phyloP scores from a whole-genome alignment of 2,329 filamentous ascomycete species.

The Calonectria ilicicola region DNA sequence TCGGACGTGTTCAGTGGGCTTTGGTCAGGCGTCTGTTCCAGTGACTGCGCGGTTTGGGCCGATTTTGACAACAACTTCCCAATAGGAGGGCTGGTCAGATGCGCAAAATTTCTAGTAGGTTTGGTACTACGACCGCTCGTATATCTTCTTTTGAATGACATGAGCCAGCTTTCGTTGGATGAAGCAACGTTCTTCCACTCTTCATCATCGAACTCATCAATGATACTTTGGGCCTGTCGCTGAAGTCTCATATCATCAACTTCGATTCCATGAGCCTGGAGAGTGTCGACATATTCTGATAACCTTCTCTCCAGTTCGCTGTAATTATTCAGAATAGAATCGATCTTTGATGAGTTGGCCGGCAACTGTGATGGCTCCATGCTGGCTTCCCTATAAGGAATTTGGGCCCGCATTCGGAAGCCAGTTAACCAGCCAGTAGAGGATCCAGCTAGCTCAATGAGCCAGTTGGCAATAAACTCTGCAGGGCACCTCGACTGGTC shows the following conservation, averaged over 20 bases:
- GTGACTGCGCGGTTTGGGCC: background rate
- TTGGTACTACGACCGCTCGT: background rate
- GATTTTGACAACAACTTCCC: background rate
- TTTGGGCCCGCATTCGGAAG: background rate
- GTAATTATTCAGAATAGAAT: constrained; percentile 13
- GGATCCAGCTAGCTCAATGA: constrained; percentile 4
- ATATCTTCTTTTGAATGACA: constrained; percentile 12
- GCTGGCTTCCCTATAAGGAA: background rate
- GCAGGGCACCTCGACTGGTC: constrained; percentile 4
- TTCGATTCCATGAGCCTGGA: constrained; percentile 15
- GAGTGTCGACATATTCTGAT: constrained; percentile 11
- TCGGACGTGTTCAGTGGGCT: background rate
- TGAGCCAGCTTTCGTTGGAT: constrained; percentile 3
- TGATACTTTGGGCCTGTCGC: background rate
- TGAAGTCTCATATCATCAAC: constrained; percentile 6
- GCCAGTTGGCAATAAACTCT: constrained; percentile 11
- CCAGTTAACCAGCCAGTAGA: constrained; percentile 9
- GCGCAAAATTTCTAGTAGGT: background rate
- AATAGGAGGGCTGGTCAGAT: background rate
- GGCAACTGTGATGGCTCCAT: background rate
- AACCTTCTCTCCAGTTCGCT: constrained; percentile 11
- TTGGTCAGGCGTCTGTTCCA: background rate
- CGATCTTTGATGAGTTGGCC: constrained; percentile 12
- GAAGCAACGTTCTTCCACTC: constrained; percentile 13
- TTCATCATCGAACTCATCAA: background rate